Conservation (phyloP, 768 basidiomycete genomes). For the Cystobasidium onofrii region DNA sequence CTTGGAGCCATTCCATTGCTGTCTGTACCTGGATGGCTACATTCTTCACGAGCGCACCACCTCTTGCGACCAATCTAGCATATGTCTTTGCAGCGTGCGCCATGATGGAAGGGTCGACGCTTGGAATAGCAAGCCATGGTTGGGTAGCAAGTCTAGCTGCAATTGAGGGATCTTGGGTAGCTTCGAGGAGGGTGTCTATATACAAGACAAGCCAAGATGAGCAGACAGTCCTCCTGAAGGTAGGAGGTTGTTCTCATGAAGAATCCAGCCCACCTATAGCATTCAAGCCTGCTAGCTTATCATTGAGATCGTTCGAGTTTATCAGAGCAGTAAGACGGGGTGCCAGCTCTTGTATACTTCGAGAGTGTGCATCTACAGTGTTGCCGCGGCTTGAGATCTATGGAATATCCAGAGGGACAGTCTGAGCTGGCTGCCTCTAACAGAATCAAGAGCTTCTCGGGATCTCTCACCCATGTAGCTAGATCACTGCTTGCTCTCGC, state of each 20-base stretch:
- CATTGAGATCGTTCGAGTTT: constrained; percentile 54
- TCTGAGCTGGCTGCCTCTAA: too few species aligned
- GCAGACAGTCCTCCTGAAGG: constrained; percentile 30
- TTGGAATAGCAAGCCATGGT: constrained; percentile 82
- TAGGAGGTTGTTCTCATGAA: not conserved
- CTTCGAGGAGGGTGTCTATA: constrained; percentile 65
- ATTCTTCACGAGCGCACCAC: constrained; percentile 40
- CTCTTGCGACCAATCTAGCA: constrained; percentile 36
- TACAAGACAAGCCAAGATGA: not conserved
- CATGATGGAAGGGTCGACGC: constrained; percentile 88
- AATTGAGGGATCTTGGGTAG: constrained; percentile 70
- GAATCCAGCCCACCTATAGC: constrained; percentile 64
- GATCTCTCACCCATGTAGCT: constrained; percentile 19
- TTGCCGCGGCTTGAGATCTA: constrained; percentile 23
- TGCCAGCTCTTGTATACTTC: constrained; percentile 28
- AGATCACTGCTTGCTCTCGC: constrained; percentile 23
- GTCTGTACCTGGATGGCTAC: constrained; percentile 42
- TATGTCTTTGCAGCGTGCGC: constrained; percentile 44
- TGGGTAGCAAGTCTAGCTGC: constrained; percentile 85
- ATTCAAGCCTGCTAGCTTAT: constrained; percentile 75
- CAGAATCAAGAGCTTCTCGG: not conserved
- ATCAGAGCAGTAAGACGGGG: constrained; percentile 36
- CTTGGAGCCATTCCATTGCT: constrained; percentile 42
- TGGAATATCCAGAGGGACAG: too few species aligned
- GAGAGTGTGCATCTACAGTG: constrained; percentile 19